Evolutionary conservation across 1,139 yeast species (phyloP), one percentile per base, ranked within the genome.

Genomic region (Casaregolazyma suthepensis): DNA sequence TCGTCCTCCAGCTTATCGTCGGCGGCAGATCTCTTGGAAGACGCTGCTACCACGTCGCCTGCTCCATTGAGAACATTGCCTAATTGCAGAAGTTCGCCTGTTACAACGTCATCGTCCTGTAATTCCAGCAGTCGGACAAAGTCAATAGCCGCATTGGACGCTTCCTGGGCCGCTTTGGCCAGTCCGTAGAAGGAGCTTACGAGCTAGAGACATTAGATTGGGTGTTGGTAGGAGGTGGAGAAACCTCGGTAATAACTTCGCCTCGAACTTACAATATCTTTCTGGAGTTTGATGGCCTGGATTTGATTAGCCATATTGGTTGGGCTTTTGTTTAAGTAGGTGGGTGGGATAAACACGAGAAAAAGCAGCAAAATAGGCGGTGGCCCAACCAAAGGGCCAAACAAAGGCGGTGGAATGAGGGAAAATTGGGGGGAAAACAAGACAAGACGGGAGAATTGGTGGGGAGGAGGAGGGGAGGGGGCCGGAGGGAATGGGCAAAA

Each of bases 131-230:
- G 75, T 63, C 83, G 82, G 75, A 83, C 85, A 70, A 85, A 86
- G 64, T 82, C 83, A 57, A 87, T 80, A 40, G 91, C 81, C 37
- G 93, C 90, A 46, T 82, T 74, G 44, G 94, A 88, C 48, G 93
- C 87, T 54, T 85, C 90, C 59, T 79, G 81, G 46, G 96, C 91
- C 19, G 91, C 87, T 65, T 83, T 86, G 52, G 94, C 83, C 56
- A 88, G 79, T 67, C 85, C 90, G 64, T 84, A 85, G 56, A 88
- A 79, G 5, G 95, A 80, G 45, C 94, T 80, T 58, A 88, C 90
- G 50, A 87, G 77, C 70, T 83, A 56, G 29, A 31, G 22, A 12
- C 19, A 53, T 48, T 46, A 46, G 43, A 12, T 18, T 23, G 15
- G 5, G 17, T 43, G 9, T 17, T 38, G 17, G 10, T 35, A 40